Base-by-base conservation (phyloP, 495 filamentous ascomycete genomes). In the Cercophora samala region DNA sequence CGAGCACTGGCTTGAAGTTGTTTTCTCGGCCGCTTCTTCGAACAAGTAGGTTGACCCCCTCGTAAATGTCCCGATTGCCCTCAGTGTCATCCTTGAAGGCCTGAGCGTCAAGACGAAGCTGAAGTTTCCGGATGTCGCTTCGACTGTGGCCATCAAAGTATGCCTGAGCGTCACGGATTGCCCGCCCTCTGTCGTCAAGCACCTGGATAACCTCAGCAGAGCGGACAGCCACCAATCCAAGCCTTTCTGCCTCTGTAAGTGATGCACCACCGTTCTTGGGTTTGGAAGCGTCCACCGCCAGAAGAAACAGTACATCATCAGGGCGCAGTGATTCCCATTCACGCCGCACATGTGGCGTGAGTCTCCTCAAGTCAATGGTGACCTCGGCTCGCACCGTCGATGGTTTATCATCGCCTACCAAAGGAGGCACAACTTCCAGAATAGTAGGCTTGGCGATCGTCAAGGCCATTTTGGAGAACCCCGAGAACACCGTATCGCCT, bases 1-100 rank as follows among this genome's bases (percentile, higher is more conserved):
- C 90, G 19, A 99, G 82, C 21, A 98, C 89, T 11, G 93, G 88
- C 72, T 92, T 97, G 85, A 97, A 99, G 76, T 98, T 99, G 75
- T 99, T 99, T 74, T 98, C 96, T 58, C 93, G 84, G 19, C 91
- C 89, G 75, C 88, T 91, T 63, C 95, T 86, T 42, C 94, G 90
- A 29, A 97, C 84, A 60, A 99, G 76, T 4, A 97, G 82, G 73
- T 99, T 98, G 68, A 99, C 89, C 25, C 83, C 81, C 46, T 95
- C 89, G 72, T 97, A 97, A 55, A 96, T 80, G 67, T 96, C 89
- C 18, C 85, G 82, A 72, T 90, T 90, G 32, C 90, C 90, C 60
- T 92, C 89, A 65, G 85, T 86, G 80, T 99, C 95, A 24, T 85
- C 81, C 70, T 91, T 90, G 80, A 93, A 98, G 61, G 88, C 87